Evolutionary conservation across 768 basidiomycete genomes (phyloP).

Genomic region (Boletellus sp.): DNA sequence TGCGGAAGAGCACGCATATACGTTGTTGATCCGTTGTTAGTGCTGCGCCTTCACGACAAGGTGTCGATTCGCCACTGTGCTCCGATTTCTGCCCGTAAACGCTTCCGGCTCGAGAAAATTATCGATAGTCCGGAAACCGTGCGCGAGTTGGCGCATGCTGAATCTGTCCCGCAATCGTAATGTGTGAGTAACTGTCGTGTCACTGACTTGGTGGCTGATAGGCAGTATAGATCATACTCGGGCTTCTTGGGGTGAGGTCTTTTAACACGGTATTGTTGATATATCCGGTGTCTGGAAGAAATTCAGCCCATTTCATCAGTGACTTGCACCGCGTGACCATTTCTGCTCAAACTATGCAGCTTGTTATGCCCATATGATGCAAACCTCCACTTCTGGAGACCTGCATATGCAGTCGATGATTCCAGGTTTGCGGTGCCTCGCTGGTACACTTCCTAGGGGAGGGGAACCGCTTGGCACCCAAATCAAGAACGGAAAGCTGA

Average conservation of each 20-base stretch:
- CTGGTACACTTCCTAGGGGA: constrained; percentile 41
- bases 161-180: constrained; percentile 1
- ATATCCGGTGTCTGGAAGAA: constrained; percentile 5
- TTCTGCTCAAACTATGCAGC: background rate
- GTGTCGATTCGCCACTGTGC: constrained; percentile 81
- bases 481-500: constrained; percentile 66
- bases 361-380: constrained; percentile 38
- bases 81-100: constrained; percentile 74
- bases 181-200: background rate
- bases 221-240: background rate
- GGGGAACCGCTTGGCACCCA: constrained; percentile 41
- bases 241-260: constrained; percentile 14
- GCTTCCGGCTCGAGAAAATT: constrained; percentile 67
- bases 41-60: constrained; percentile 61
- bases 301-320: background rate
- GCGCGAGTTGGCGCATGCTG: constrained; percentile 38
- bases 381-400: constrained; percentile 36
- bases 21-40: constrained; percentile 34
- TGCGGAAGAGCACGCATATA: background rate
- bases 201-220: background rate
- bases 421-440: constrained; percentile 31
- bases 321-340: background rate
- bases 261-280: constrained; percentile 9
- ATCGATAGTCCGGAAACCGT: constrained; percentile 66
- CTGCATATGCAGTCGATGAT: constrained; percentile 37